These are phyloP conservation scores for Candida vartiovaarae DNA, from an alignment of 805 yeast genomes.

Conservation along the genomic window DNA sequence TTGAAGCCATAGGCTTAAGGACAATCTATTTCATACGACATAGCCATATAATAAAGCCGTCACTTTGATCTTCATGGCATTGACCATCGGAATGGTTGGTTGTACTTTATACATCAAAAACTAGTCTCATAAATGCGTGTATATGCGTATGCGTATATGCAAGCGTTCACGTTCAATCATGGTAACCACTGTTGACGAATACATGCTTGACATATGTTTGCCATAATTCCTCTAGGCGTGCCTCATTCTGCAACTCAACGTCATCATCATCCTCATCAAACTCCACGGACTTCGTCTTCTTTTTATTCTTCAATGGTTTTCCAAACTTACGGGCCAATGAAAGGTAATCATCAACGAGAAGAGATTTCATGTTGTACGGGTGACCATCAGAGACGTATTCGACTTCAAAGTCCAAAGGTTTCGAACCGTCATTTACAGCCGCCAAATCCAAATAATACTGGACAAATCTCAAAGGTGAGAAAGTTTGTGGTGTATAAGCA, in stretches of 20 bases:
- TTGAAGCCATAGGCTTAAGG: slow-evolving; percentile 5
- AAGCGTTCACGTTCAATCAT: slow-evolving; percentile 1
- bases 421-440: slow-evolving; percentile 34
- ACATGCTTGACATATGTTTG: slow-evolving; percentile 45
- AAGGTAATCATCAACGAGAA: slow-evolving; percentile 60
- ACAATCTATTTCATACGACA: not conserved
- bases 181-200: slow-evolving; percentile 36
- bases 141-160: too few relatives aligned
- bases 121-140: too few relatives aligned
- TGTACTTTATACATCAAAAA: too few relatives aligned
- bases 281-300: not conserved
- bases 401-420: slow-evolving; percentile 48
- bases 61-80: too few relatives aligned
- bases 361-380: slow-evolving; percentile 43
- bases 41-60: too few relatives aligned
- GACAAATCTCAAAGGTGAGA: slow-evolving; percentile 64
- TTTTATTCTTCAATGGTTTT: slow-evolving; percentile 25
- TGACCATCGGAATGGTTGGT: too few relatives aligned
- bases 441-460: slow-evolving; percentile 69
- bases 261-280: not conserved
- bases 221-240: slow-evolving; percentile 45
- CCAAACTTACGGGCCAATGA: slow-evolving; percentile 48
- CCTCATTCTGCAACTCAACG: not conserved
- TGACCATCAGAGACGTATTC: slow-evolving; percentile 66
- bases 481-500: slow-evolving; percentile 62